These are phyloP conservation scores for Phytophthora palmivora DNA, from an alignment of 352 stramenopile genomes.

Conservation along the genomic window DNA sequence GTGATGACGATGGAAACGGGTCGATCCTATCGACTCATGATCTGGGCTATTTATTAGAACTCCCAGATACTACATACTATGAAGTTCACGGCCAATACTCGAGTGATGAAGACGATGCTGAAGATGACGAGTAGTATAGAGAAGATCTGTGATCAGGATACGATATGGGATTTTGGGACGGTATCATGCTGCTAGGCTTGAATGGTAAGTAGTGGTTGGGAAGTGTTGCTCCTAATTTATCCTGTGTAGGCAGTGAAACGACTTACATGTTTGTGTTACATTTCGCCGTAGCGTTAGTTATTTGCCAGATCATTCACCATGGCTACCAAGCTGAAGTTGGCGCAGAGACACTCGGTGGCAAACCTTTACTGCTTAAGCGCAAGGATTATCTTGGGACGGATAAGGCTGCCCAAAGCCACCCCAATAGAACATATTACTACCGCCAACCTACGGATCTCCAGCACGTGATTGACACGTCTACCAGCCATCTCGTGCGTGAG, in stretches of 20 bases:
- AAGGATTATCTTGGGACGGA: conserved; percentile 81
- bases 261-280: background rate
- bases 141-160: conserved; percentile 2
- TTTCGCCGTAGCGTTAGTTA: conserved; percentile 1
- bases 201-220: background rate
- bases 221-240: conserved; percentile 25
- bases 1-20: conserved; percentile 48
- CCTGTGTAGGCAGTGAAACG: conserved; percentile 24
- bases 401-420: conserved; percentile 64
- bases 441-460: conserved; percentile 74
- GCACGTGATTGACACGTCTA: conserved; percentile 76
- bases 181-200: too few species aligned
- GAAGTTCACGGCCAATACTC: conserved; percentile 81
- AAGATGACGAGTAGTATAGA: conserved; percentile 53
- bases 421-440: conserved; percentile 84
- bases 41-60: conserved; percentile 75
- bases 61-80: conserved; percentile 77
- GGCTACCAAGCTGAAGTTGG: conserved; percentile 47
- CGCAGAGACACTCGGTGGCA: conserved; percentile 31
- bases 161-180: background rate
- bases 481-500: conserved; percentile 65
- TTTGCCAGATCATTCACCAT: conserved; percentile 26
- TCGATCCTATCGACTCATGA: conserved; percentile 54
- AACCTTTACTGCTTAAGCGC: conserved; percentile 64
- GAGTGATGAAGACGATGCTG: conserved; percentile 76